These are phyloP conservation scores for Monoraphidium neglectum DNA, from an alignment of 139 green algal genomes.

Conservation along the genomic window DNA sequence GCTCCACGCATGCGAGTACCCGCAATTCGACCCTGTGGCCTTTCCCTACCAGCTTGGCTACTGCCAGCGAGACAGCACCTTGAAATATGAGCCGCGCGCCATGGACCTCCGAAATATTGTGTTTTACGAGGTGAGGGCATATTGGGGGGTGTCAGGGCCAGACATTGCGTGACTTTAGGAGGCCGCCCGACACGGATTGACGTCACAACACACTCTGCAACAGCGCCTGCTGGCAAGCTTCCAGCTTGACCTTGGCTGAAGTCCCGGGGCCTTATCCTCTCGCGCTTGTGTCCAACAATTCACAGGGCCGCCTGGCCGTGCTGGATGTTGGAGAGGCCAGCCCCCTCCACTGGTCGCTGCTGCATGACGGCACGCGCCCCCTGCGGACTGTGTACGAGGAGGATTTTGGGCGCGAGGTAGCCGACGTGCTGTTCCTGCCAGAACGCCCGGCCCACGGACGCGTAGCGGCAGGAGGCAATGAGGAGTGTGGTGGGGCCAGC, in stretches of 20 bases:
- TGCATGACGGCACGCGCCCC: conserved; percentile 31
- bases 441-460: too few species aligned
- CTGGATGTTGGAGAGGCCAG: conserved; percentile 37
- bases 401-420: conserved; percentile 19
- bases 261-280: background rate
- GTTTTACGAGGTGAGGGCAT: conserved; percentile 21
- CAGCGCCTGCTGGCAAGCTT: background rate
- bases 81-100: conserved; percentile 1
- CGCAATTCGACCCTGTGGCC: background rate
- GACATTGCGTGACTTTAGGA: background rate
- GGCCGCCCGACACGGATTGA: background rate
- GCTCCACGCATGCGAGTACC: conserved; percentile 45
- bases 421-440: conserved; percentile 18
- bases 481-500: too few species aligned
- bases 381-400: conserved; percentile 29
- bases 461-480: too few species aligned
- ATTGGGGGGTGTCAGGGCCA: background rate
- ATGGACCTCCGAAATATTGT: conserved; percentile 50
- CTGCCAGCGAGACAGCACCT: conserved; percentile 33
- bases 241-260: too few species aligned
- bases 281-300: too few species aligned
- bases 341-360: conserved; percentile 32
- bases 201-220: background rate
- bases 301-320: conserved; percentile 41
- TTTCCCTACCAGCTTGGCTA: conserved; percentile 40